Conservation (phyloP, 139 green algal genomes). For the Desmodesmus armatus region DNA sequence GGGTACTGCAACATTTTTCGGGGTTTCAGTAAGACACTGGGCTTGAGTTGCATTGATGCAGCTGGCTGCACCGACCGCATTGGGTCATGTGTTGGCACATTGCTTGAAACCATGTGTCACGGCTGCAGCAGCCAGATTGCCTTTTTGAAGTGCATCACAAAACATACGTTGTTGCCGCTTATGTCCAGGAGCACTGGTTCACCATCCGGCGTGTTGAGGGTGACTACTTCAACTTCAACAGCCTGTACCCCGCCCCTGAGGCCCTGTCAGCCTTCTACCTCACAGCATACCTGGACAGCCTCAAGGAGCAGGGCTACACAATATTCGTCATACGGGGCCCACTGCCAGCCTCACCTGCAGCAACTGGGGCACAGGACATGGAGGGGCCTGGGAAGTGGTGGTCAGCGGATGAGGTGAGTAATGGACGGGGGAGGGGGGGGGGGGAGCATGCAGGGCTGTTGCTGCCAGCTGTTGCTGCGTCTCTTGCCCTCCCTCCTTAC, state of each 20-base stretch:
- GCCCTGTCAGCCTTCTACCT: slow-evolving; percentile 86
- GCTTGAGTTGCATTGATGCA: not conserved
- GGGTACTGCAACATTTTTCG: not conserved
- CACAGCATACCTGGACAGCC: slow-evolving; percentile 71
- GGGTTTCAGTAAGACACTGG: not conserved
- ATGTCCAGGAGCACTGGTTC: slow-evolving; percentile 91
- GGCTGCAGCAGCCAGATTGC: too few relatives aligned
- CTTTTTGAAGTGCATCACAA: too few relatives aligned
- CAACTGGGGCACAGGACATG: slow-evolving; percentile 13
- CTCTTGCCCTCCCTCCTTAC: too few relatives aligned
- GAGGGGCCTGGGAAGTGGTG: slow-evolving; percentile 40
- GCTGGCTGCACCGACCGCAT: too few relatives aligned
- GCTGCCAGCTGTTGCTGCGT: too few relatives aligned
- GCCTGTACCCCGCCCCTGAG: slow-evolving; percentile 79
- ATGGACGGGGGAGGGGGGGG: too few relatives aligned
- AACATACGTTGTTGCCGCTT: too few relatives aligned
- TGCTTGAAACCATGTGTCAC: too few relatives aligned
- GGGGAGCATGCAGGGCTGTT: too few relatives aligned
- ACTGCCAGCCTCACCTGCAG: slow-evolving; percentile 21
- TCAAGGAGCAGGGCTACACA: slow-evolving; percentile 77
- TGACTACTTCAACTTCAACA: slow-evolving; percentile 92
- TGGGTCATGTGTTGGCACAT: too few relatives aligned
- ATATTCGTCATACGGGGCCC: slow-evolving; percentile 76
- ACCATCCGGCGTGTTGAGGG: slow-evolving; percentile 70
- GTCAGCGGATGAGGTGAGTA: slow-evolving; percentile 47